Percentiles rank a stretch among this genome's conserved stretches.
phyloP scores from a whole-genome alignment of 495 filamentous ascomycete genomes.

The Penicillium malachiteum region DNA sequence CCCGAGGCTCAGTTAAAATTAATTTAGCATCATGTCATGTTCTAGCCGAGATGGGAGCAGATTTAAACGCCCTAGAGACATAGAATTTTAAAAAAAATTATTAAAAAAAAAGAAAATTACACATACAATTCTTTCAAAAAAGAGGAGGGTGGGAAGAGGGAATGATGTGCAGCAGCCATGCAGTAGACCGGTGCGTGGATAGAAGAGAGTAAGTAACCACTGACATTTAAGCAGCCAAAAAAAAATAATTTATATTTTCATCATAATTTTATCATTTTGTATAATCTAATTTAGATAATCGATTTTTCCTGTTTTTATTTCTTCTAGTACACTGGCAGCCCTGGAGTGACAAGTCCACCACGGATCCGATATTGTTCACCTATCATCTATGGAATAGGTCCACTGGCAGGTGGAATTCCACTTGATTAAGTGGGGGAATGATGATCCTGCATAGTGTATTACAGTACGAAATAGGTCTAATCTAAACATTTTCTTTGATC shows the following conservation, averaged over 20 bases:
- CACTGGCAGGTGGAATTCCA: too few species aligned
- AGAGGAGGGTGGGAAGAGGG: slow-evolving; percentile 13
- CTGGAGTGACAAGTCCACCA: too few species aligned
- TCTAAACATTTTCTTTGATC: not conserved
- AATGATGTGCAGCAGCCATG: slow-evolving; percentile 37
- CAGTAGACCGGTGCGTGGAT: slow-evolving; percentile 23
- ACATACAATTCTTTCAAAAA: not conserved
- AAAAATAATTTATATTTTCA: not conserved
- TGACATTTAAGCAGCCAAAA: not conserved
- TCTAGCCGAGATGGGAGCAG: slow-evolving; percentile 15
- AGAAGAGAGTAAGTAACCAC: slow-evolving; percentile 9
- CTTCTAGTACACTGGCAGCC: too few species aligned
- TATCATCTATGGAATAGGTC: too few species aligned
- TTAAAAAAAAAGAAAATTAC: not conserved
- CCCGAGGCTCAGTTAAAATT: slow-evolving; percentile 22
- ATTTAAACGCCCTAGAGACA: slow-evolving; percentile 12
- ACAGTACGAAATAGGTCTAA: not conserved
- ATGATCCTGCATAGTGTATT: too few species aligned
- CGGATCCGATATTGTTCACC: too few species aligned
- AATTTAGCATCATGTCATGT: slow-evolving; percentile 11
- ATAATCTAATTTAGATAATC: not conserved
- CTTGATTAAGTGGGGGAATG: too few species aligned
- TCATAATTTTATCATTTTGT: not conserved
- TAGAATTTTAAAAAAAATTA: not conserved
- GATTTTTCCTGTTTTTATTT: not conserved